These are phyloP conservation scores for Populus tomentosa DNA, from an alignment of 441 rosid genomes.

Conservation along the genomic window DNA sequence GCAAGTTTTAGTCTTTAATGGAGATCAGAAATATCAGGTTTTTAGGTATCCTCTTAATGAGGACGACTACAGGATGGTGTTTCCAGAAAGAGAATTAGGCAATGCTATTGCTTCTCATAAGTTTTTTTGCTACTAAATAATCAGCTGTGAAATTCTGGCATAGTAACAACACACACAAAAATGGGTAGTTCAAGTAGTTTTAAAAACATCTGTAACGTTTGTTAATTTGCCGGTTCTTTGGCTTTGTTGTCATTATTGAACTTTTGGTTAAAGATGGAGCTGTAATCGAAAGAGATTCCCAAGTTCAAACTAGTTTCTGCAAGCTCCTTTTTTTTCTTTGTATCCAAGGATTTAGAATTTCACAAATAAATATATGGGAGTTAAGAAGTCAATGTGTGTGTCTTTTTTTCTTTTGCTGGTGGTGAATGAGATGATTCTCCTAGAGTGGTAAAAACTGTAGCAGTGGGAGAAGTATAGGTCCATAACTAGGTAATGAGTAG, in stretches of 20 bases:
- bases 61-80: not conserved
- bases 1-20: not conserved
- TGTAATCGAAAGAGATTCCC: not conserved
- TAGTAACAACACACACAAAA: not conserved
- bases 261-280: not conserved
- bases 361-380: not conserved
- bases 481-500: not conserved
- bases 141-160: not conserved
- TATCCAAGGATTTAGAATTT: not conserved
- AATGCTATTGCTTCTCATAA: not conserved
- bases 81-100: not conserved
- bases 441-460: not conserved
- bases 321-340: not conserved
- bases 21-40: not conserved
- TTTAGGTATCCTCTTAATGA: not conserved
- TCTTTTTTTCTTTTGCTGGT: not conserved
- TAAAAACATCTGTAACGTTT: not conserved
- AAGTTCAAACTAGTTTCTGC: not conserved
- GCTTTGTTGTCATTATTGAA: not conserved
- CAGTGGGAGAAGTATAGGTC: not conserved
- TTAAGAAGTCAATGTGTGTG: not conserved
- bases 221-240: not conserved
- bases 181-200: not conserved
- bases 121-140: not conserved
- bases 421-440: not conserved